A percentile compares a stretch with the other conserved stretches of the same genome.
These are phyloP conservation scores for Fusarium beomiforme DNA, from an alignment of 2,329 filamentous ascomycete genomes.

Conservation along the genomic window DNA sequence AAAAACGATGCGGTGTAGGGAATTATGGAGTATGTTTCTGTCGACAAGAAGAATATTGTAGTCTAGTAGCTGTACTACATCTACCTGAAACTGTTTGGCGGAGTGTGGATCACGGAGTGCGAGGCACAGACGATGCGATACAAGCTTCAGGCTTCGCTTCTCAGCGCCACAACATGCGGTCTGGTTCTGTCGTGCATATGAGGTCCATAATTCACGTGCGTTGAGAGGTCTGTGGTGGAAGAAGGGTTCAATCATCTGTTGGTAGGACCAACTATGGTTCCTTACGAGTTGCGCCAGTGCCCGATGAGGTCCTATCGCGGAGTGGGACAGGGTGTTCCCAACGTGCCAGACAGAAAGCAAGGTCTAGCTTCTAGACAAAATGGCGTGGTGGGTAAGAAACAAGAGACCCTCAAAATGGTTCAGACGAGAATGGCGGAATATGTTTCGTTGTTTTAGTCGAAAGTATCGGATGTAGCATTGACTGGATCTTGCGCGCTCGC, in stretches of 20 bases:
- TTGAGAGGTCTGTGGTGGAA: constrained; percentile 18
- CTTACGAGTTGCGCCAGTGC: constrained; percentile 7
- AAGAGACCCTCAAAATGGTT: not conserved
- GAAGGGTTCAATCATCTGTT: constrained; percentile 28
- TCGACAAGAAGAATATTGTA: constrained; percentile 1
- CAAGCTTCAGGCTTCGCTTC: constrained; percentile 30
- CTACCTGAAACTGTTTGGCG: constrained; percentile 35
- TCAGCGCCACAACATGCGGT: constrained; percentile 20
- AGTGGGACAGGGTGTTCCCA: constrained; percentile 17
- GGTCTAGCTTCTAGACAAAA: not conserved
- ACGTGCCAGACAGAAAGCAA: constrained; percentile 7
- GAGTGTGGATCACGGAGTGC: constrained; percentile 25
- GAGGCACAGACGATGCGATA: constrained; percentile 32
- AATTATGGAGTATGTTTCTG: constrained; percentile 23
- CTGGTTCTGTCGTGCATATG: constrained; percentile 11
- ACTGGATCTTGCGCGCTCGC: not conserved
- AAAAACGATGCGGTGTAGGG: constrained; percentile 11
- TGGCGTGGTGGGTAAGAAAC: not conserved
- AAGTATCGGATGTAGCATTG: not conserved
- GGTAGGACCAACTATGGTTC: constrained; percentile 24
- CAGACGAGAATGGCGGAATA: not conserved
- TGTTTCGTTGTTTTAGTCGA: not conserved
- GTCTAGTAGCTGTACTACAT: constrained; percentile 25
- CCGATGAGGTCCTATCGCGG: not conserved
- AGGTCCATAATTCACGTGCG: constrained; percentile 16